Evolutionary conservation across 768 basidiomycete species (phyloP).

Genomic region (Xerocomellus dryophilus): DNA sequence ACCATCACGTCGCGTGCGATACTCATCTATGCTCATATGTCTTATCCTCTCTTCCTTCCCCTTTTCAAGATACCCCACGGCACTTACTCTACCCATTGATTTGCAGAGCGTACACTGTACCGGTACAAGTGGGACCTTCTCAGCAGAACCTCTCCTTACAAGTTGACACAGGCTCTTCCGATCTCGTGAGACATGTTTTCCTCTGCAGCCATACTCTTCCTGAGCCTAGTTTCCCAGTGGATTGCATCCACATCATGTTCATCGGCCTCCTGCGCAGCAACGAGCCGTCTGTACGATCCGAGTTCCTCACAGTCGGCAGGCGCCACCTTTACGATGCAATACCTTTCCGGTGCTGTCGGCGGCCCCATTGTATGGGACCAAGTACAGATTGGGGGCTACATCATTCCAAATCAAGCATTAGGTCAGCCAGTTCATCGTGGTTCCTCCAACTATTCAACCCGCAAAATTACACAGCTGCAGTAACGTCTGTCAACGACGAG

Average conservation of each 20-base stretch:
- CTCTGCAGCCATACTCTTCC: background rate
- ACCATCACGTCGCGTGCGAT: background rate
- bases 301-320: constrained; percentile 43
- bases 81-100: background rate
- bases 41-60: background rate
- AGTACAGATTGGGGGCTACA: constrained; percentile 61
- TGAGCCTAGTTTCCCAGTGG: constrained; percentile 50
- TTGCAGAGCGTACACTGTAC: constrained; percentile 62
- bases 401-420: constrained; percentile 64
- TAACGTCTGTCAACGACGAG: constrained; percentile 50
- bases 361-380: constrained; percentile 73
- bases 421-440: constrained; percentile 38
- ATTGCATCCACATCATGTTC: constrained; percentile 66
- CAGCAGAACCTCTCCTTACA: constrained; percentile 59
- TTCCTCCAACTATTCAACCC: background rate
- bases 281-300: constrained; percentile 54
- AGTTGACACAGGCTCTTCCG: constrained; percentile 80
- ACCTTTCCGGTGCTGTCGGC: constrained; percentile 54
- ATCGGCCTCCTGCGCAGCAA: constrained; percentile 47
- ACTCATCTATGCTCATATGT: background rate
- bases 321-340: constrained; percentile 47
- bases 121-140: constrained; percentile 49
- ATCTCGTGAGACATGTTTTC: constrained; percentile 52
- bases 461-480: constrained; percentile 50
- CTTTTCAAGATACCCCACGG: background rate